Evolutionary conservation across 495 filamentous ascomycete genomes (phyloP), one percentile per base, ranked within the genome.

Genomic region (Tuber borchii): DNA sequence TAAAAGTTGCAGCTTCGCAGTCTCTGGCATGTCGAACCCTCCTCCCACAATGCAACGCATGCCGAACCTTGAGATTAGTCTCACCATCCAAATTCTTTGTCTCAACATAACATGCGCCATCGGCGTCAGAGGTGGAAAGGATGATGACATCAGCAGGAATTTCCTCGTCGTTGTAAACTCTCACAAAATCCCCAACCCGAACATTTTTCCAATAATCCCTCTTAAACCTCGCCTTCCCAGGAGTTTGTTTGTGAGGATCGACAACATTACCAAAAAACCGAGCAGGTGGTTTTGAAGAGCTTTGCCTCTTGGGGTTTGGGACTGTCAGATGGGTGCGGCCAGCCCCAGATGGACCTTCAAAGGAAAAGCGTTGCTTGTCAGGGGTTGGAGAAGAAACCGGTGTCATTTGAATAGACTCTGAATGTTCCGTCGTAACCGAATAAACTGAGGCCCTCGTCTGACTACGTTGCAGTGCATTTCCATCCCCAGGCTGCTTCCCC

Each of bases 31-130:
- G 95, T 84, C 91, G 93, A 79, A 97, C 87, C 76, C 89, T 86
- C 70, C 91, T 91, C 46, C 94, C 91, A 84, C 93, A 93, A 76
- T 95, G 91, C 42, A 98, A 87, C 31, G 96, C 94, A 76, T 94
- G 92, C 37, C 96, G 91, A 73, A 98, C 93, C 84, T 99, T 99
- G 73, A 99, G 86, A 80, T 99, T 99, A 0, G 96, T 99, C 84
- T 99, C 96, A 31, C 96, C 96, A 81, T 99, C 96, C 83, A 99
- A 85, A 81, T 96, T 97, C 87, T 97, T 99, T 3, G 96, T 99
- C 85, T 99, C 96, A 37, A 98, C 91, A 79, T 98, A 98, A 83
- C 96, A 99, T 46, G 94, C 92, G 51, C 96, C 96, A 81, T 99
- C 96, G 6, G 90, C 88, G 80, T 97, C 95, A 3, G 95, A 97